Evolutionary conservation across 352 stramenopile species (phyloP).

Genomic region (Stephanocyclus meneghinianus): DNA sequence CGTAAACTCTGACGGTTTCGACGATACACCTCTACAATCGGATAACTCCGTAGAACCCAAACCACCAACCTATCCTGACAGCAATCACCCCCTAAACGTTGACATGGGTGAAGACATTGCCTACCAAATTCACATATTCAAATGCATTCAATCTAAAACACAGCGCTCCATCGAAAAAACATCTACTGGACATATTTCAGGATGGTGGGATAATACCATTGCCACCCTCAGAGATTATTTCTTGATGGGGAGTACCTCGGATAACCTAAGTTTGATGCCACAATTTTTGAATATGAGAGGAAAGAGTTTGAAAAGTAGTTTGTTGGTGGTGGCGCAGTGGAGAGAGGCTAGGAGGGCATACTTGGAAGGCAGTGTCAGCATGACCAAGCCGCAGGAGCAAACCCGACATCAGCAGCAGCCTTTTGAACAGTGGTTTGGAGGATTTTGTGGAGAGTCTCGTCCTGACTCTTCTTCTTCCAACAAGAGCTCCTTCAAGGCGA

Average conservation of each 20-base stretch:
- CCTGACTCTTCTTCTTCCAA: background rate
- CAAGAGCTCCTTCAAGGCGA: constrained; percentile 78
- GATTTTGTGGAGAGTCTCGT: constrained; percentile 15
- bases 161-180: constrained; percentile 39
- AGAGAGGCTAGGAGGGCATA: constrained; percentile 21
- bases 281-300: constrained; percentile 53
- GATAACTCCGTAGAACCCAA: background rate
- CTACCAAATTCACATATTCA: constrained; percentile 54
- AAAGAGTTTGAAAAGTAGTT: constrained; percentile 39
- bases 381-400: background rate
- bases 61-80: background rate
- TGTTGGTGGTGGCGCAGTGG: constrained; percentile 38
- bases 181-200: constrained; percentile 25
- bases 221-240: constrained; percentile 55
- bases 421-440: constrained; percentile 25
- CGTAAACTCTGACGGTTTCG: background rate
- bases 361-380: constrained; percentile 1
- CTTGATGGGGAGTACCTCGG: constrained; percentile 55
- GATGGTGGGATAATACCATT: constrained; percentile 45
- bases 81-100: background rate
- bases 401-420: background rate
- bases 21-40: constrained; percentile 5
- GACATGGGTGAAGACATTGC: constrained; percentile 34
- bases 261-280: constrained; percentile 62
- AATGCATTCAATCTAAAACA: constrained; percentile 44